Evolutionary conservation across 2,329 filamentous ascomycete genomes (phyloP).

Genomic region (Epichloe gansuensis): DNA sequence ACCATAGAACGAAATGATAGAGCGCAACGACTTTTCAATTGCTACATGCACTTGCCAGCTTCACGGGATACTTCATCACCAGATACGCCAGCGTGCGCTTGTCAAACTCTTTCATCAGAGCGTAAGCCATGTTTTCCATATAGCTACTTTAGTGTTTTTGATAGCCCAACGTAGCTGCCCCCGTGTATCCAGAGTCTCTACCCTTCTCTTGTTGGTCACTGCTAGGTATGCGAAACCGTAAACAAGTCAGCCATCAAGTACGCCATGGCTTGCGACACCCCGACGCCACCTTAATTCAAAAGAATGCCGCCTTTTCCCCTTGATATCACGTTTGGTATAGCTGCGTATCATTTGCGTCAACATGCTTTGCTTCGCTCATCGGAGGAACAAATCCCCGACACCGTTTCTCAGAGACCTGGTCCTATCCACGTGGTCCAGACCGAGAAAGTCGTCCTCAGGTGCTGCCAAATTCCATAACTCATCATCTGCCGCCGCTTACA

Average conservation of each 20-base stretch:
- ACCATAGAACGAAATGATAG: background rate
- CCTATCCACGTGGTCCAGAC: slow-evolving; percentile 54
- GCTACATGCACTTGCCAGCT: no score
- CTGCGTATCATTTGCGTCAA: background rate
- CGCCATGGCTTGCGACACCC: slow-evolving; percentile 1
- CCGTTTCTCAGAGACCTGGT: slow-evolving; percentile 46
- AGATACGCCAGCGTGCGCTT: background rate
- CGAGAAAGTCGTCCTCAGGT: slow-evolving; percentile 49
- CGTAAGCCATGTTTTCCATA: slow-evolving; percentile 2
- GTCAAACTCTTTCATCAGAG: background rate
- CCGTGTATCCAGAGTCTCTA: slow-evolving; percentile 8
- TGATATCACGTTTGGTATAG: background rate
- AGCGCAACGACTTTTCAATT: no score
- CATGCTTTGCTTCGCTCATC: slow-evolving; percentile 15
- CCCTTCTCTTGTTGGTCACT: slow-evolving; percentile 6
- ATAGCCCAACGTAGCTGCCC: background rate
- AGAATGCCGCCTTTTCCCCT: background rate
- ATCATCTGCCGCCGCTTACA: slow-evolving; percentile 33
- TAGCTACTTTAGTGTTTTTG: background rate
- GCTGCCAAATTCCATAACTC: slow-evolving; percentile 40
- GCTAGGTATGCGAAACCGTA: background rate
- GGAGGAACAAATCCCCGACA: slow-evolving; percentile 50
- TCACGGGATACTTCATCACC: no score
- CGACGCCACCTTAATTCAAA: slow-evolving; percentile 2
- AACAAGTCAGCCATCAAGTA: background rate